Conservation (phyloP, 2,329 filamentous ascomycete species). For the Colletotrichum costaricense region DNA sequence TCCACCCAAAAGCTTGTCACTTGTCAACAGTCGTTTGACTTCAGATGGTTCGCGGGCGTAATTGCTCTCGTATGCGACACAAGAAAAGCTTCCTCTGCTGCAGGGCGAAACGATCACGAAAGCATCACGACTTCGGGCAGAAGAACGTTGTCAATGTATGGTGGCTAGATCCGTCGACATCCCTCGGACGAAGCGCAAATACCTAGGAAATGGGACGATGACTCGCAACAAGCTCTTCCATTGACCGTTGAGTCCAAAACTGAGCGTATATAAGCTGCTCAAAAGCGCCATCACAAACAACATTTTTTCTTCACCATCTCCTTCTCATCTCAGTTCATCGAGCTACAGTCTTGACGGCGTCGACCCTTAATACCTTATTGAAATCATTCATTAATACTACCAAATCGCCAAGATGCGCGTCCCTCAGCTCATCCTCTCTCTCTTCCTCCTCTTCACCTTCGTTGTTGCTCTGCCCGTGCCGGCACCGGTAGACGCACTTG, state of each 20-base stretch:
- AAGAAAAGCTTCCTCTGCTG: background rate
- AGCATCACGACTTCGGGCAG: background rate
- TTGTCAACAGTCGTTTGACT: constrained; percentile 4
- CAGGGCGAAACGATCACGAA: background rate
- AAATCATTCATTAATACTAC: background rate
- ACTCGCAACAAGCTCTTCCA: background rate
- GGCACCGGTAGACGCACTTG: constrained; percentile 1
- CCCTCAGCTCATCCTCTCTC: constrained; percentile 9
- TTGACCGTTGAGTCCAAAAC: background rate
- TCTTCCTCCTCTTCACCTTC: constrained; percentile 21
- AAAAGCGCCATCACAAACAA: fast-evolving
- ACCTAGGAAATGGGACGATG: background rate
- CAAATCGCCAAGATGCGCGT: constrained; percentile 3
- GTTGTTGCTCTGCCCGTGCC: constrained; percentile 16
- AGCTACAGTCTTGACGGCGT: background rate
- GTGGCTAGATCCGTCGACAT: background rate
- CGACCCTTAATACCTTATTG: background rate
- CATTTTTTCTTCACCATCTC: too few species aligned
- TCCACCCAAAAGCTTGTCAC: constrained; percentile 31
- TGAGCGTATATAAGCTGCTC: background rate
- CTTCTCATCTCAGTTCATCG: background rate
- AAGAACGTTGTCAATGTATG: background rate
- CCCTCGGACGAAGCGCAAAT: background rate
- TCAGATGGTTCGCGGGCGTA: constrained; percentile 2
- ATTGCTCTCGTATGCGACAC: background rate